Evolutionary conservation across 495 filamentous ascomycete genomes (phyloP).

Genomic region (Sordaria brevicollis): DNA sequence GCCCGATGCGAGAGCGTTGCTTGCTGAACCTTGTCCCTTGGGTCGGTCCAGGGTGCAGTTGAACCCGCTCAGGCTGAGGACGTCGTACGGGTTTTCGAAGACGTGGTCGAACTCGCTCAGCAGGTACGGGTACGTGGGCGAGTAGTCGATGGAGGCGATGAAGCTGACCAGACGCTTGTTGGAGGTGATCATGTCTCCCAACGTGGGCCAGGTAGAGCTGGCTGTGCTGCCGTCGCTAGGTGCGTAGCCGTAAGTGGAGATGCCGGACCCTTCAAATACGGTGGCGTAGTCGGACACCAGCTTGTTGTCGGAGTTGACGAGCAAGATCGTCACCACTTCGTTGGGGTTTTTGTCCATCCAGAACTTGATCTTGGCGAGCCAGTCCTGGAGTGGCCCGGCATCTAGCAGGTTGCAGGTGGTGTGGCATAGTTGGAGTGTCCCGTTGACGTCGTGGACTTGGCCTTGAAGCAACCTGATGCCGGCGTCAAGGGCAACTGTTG

Average conservation of each 20-base stretch:
- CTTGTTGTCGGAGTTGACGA: constrained; percentile 56
- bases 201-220: constrained; percentile 49
- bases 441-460: constrained; percentile 50
- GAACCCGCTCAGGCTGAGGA: constrained; percentile 39
- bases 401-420: constrained; percentile 54
- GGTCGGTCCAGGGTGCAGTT: constrained; percentile 59
- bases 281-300: constrained; percentile 37
- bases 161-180: constrained; percentile 55
- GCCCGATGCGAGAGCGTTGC: constrained; percentile 32
- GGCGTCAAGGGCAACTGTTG: constrained; percentile 53
- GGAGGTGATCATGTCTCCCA: constrained; percentile 47
- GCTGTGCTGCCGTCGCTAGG: constrained; percentile 36
- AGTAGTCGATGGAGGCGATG: constrained; percentile 44
- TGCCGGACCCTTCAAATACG: constrained; percentile 43
- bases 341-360: constrained; percentile 58
- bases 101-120: constrained; percentile 58
- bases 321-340: constrained; percentile 60
- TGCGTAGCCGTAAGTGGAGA: constrained; percentile 48
- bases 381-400: constrained; percentile 48
- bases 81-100: constrained; percentile 62
- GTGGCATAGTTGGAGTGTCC: constrained; percentile 54
- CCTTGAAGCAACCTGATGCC: constrained; percentile 61
- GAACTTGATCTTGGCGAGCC: constrained; percentile 44
- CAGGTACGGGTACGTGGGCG: constrained; percentile 46
- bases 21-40: constrained; percentile 25